A percentile compares a stretch with the other conserved stretches of the same genome.
These are phyloP conservation scores for Kwoniella sp. DNA, from an alignment of 768 basidiomycete species.

Conservation along the genomic window DNA sequence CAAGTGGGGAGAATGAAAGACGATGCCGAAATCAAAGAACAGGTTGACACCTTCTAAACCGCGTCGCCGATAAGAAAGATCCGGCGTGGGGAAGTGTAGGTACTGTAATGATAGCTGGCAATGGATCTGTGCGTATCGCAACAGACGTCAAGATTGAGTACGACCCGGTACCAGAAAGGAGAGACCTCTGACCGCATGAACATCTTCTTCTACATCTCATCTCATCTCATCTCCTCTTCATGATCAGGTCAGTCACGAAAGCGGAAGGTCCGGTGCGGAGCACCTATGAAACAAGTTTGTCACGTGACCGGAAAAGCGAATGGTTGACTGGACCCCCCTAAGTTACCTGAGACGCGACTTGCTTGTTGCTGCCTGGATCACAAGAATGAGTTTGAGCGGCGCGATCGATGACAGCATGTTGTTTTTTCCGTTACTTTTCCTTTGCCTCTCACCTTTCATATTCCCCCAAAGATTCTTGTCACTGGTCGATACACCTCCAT, in stretches of 20 bases:
- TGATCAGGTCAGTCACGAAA: too few relatives aligned
- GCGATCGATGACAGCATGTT: conserved; percentile 4
- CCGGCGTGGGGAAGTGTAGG: too few relatives aligned
- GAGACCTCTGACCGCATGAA: too few relatives aligned
- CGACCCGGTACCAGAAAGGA: too few relatives aligned
- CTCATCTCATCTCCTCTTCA: too few relatives aligned
- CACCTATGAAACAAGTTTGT: neutral
- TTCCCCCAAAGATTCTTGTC: neutral
- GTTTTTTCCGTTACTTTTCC: conserved; percentile 4
- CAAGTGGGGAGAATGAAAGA: neutral
- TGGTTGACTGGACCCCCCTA: conserved; percentile 1
- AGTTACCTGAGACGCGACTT: conserved; percentile 20
- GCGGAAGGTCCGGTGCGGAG: neutral
- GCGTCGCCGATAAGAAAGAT: too few relatives aligned
- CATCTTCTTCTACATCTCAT: neutral
- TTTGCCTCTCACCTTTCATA: neutral
- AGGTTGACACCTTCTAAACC: neutral
- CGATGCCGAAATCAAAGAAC: neutral
- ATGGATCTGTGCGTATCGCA: too few relatives aligned
- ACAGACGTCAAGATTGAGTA: too few relatives aligned
- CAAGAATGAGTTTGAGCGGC: neutral
- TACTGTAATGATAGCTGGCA: too few relatives aligned
- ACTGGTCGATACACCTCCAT: neutral
- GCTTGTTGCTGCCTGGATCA: conserved; percentile 8
- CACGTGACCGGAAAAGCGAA: neutral